Base-by-base conservation (phyloP, 2,329 filamentous ascomycete species). In the Keithomyces neogunnii region DNA sequence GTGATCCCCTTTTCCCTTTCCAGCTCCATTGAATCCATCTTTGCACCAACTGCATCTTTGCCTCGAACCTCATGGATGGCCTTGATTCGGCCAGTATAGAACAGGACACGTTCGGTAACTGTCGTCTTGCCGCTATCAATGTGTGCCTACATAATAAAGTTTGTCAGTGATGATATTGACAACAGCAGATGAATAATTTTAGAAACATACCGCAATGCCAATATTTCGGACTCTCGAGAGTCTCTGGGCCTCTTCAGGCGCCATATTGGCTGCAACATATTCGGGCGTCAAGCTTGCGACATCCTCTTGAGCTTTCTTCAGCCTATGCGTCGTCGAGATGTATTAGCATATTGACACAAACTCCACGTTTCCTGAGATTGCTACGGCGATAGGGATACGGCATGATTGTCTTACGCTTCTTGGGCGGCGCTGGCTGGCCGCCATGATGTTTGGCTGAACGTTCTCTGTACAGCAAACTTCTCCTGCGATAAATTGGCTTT, bases 21-120 rank as follows among this genome's bases (percentile, higher is more conserved):
- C 60, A 99, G 77, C 62, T 99, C 93, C 93, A 99, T 99, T 30
- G 91, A 96, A 75, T 99, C 93, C 93, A 99, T 99, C 76, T 99
- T 99, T 55, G 93, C 93, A 58, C 93, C 93, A 40, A 96, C 90
- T 36, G 88, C 82, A 78, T 99, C 93, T 66, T 92, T 91, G 53
- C 90, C 90, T 64, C 93, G 83, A 43, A 99, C 93, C 73, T 99
- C 93, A 75, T 99, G 93, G 63, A 99, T 97, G 33, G 89, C 81
- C 67, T 95, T 95, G 73, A 96, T 96, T 66, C 93, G 86, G 58
- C 93, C 93, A 51, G 93, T 97, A 71, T 99, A 99, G 80, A 91
- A 99, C 52, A 99, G 85, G 44, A 99, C 90, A 69, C 93, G 88
- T 73, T 99, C 93, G 51, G 91, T 97, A 56, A 84, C 88, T 38